Evolutionary conservation across 2,329 filamentous ascomycete genomes (phyloP).

Genomic region (Iodosphaeria phyllophila): DNA sequence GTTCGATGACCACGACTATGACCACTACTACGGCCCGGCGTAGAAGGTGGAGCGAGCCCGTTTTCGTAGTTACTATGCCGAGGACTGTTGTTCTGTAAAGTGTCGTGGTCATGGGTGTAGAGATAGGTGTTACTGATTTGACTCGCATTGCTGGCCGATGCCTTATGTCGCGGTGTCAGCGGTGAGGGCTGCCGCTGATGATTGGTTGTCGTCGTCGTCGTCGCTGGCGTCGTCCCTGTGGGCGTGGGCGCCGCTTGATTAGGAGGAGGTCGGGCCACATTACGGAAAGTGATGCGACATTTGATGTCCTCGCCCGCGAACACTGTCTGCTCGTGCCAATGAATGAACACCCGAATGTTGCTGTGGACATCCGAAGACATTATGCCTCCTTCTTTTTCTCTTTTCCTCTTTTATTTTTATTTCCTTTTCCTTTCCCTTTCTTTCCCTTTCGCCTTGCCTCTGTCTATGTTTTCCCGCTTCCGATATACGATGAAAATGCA

Average conservation of each 20-base stretch:
- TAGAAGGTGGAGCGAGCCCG: slow-evolving; percentile 27
- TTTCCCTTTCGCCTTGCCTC: too few relatives aligned
- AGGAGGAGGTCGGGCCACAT: slow-evolving; percentile 39
- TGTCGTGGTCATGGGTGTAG: too few relatives aligned
- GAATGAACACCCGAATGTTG: slow-evolving; percentile 89
- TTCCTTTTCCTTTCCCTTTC: too few relatives aligned
- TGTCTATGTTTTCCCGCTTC: too few relatives aligned
- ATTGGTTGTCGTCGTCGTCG: slow-evolving; percentile 14
- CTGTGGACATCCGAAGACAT: slow-evolving; percentile 30
- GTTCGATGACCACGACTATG: slow-evolving; percentile 54
- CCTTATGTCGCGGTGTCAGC: slow-evolving; percentile 17
- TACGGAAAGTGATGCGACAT: slow-evolving; percentile 93
- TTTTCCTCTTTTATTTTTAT: too few relatives aligned
- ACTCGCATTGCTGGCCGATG: slow-evolving; percentile 16
- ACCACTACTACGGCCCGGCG: slow-evolving; percentile 32
- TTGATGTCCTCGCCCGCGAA: slow-evolving; percentile 93
- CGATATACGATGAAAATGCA: too few relatives aligned
- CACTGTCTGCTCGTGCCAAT: slow-evolving; percentile 84
- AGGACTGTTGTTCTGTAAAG: too few relatives aligned
- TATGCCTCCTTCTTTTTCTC: too few relatives aligned
- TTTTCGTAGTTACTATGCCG: too few relatives aligned
- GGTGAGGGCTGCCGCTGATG: slow-evolving; percentile 23
- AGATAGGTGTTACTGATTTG: too few relatives aligned
- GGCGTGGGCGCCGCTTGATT: too few relatives aligned
- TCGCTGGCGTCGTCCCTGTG: too few relatives aligned